A percentile compares a stretch with the other conserved stretches of the same genome.
Conservation (phyloP, 345 rosid genomes). For the Rhodamnia rubescens region DNA sequence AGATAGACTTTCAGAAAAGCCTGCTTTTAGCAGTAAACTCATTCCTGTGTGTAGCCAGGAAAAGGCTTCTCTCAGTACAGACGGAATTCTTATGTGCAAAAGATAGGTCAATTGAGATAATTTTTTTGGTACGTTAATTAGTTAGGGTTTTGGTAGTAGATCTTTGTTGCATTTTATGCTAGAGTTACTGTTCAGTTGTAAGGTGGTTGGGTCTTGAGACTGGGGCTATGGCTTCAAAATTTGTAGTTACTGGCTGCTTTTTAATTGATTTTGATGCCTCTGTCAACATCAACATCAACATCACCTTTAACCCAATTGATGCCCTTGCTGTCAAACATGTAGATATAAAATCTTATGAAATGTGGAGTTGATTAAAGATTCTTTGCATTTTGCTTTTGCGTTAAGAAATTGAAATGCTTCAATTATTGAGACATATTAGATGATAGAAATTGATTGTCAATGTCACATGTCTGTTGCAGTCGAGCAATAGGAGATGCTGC, state of each 20-base stretch:
- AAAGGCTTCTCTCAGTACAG: not conserved
- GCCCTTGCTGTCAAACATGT: not conserved
- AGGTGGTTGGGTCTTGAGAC: not conserved
- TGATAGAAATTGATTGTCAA: not conserved
- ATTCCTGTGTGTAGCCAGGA: not conserved
- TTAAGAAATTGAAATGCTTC: not conserved
- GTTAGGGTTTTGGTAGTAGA: not conserved
- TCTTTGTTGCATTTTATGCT: not conserved
- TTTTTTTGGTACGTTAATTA: not conserved
- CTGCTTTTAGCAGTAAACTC: not conserved
- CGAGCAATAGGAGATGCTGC: constrained; percentile 78
- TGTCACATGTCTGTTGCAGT: constrained; percentile 28
- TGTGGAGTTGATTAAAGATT: not conserved
- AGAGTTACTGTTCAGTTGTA: not conserved
- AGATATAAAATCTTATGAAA: not conserved
- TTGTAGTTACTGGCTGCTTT: not conserved
- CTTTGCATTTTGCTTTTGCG: not conserved
- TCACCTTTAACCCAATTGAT: too few relatives aligned
- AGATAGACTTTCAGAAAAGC: not conserved
- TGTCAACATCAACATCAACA: too few relatives aligned
- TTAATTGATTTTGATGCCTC: not conserved
- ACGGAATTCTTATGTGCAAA: not conserved
- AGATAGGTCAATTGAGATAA: not conserved
- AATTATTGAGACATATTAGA: not conserved
- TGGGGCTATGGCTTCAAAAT: not conserved